These are phyloP conservation scores for Talaromyces sp. DNA, from an alignment of 2,329 filamentous ascomycete species.

Conservation along the genomic window DNA sequence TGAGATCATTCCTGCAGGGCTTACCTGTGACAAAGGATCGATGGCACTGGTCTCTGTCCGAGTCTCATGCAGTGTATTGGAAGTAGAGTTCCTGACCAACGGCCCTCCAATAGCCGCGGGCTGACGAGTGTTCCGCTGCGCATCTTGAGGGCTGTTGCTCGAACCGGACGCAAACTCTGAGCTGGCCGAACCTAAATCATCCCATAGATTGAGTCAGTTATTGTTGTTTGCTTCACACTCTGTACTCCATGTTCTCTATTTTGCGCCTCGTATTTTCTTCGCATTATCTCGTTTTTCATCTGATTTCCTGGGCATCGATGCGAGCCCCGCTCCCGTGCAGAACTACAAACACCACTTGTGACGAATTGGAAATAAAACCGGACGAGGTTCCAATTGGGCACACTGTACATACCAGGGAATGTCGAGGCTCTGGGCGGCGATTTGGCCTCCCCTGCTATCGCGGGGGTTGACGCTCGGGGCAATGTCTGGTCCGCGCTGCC, in stretches of 20 bases:
- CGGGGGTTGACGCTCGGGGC: conserved; percentile 29
- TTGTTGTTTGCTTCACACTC: not conserved
- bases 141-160: conserved; percentile 33
- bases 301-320: not conserved
- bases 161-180: conserved; percentile 37
- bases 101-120: conserved; percentile 23
- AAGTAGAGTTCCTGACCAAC: conserved; percentile 29
- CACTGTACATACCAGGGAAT: conserved; percentile 27
- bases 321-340: not conserved
- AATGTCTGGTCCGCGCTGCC: conserved; percentile 31
- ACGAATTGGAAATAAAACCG: conserved; percentile 1
- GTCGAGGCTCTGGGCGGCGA: conserved; percentile 23
- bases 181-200: conserved; percentile 25
- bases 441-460: conserved; percentile 26
- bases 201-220: not conserved
- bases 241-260: not conserved
- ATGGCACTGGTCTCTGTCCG: conserved; percentile 53
- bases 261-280: too few relatives aligned
- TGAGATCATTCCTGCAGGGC: not conserved
- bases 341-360: not conserved
- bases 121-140: conserved; percentile 25
- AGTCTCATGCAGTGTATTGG: conserved; percentile 29
- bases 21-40: conserved; percentile 69
- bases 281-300: not conserved
- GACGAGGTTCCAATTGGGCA: conserved; percentile 4